Base-by-base conservation (phyloP, 805 yeast species). In the Nakazawaea ambrosiae region DNA sequence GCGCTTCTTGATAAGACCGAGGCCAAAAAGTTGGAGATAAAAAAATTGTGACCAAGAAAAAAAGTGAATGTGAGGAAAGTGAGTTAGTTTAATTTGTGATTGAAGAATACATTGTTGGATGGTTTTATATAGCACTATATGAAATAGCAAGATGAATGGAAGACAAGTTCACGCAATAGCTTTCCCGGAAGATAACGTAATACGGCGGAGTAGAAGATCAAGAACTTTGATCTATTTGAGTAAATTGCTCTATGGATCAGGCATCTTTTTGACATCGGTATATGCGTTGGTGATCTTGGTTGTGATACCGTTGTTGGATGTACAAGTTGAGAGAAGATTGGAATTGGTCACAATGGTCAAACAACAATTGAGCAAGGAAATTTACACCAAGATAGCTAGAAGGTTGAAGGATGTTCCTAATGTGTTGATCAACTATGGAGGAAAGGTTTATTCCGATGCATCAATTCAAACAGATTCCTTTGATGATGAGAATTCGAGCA, bases 361-460 rank as follows among this genome's bases (percentile, higher is more conserved):
- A 11, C 20, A 47, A 3, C 49, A 49, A 19, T 42, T 65, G 18
- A 47, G 65, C 17, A 52, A 48, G 28, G 17, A 50, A 2, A 49
- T 70, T 2, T 53, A 46, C 17, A 34, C 42, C 2, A 39, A 55
- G n/a, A 43, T 59, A 5, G 42, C 52, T 15, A 51, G 49, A 18
- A 47, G 47, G 27, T 50, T 56, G 14, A 44, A 57, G 27, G 49
- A 48, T 20, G 58, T 69, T 1, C 69, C 75, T 4, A 48, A 62
- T 3, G 61, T 69, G n/a, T 61, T 61, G 9, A 49, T 69, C 11
- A 68, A 63, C 17, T 63, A 63, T 44, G 65, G 64, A 27, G 67
- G 62, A 20, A 48, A 48, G 17, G 44, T 55, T 18, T 57, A 61
- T 34, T 55, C 61, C 12, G 70, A 64, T 46, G 55, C 65, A 10